Conservation (phyloP, 257 asterid genomes). For the Echium plantagineum region DNA sequence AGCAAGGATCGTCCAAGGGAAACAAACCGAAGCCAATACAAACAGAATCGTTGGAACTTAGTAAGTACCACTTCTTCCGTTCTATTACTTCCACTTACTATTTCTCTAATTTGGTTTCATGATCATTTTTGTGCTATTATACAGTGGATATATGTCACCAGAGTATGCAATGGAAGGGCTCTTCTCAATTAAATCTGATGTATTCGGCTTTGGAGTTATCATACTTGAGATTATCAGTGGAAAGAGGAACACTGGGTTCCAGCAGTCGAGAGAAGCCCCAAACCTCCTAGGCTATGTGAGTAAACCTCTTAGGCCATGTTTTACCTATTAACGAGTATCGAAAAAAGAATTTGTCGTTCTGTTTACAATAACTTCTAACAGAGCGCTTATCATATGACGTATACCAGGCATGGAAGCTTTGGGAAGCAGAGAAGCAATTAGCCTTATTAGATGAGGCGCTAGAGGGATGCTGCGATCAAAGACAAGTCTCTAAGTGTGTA, state of each 20-base stretch:
- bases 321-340: not conserved
- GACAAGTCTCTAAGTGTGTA: constrained; percentile 37
- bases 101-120: not conserved
- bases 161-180: constrained; percentile 2
- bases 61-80: not conserved
- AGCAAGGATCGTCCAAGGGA: not conserved
- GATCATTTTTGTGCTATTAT: not conserved
- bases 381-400: not conserved
- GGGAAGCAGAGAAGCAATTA: constrained; percentile 34
- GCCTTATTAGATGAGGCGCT: constrained; percentile 32
- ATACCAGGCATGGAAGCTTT: constrained; percentile 52
- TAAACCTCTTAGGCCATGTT: not conserved
- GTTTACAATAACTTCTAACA: not conserved
- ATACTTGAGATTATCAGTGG: not conserved
- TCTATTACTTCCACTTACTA: not conserved
- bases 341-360: not conserved
- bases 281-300: constrained; percentile 5
- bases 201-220: constrained; percentile 1
- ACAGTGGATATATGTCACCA: constrained; percentile 4
- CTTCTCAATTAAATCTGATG: not conserved
- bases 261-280: not conserved
- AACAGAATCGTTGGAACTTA: constrained; percentile 2
- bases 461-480: constrained; percentile 3
- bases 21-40: not conserved
- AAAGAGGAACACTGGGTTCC: not conserved